Base-by-base conservation (phyloP, 1,139 yeast genomes). In the Debaryomyces coudertii region DNA sequence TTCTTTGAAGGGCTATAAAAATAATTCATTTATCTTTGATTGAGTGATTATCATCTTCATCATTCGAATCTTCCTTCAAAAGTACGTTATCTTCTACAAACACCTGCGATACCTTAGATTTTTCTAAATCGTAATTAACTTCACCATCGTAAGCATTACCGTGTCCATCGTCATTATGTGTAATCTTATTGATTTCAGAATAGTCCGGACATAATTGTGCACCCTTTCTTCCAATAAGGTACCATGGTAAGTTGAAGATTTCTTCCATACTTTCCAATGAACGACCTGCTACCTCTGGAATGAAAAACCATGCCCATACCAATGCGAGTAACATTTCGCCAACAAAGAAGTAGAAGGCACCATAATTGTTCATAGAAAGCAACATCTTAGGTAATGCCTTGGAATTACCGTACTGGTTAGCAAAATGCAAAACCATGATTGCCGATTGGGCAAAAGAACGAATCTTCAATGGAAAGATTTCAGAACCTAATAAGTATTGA, bases 361-460 rank as follows among this genome's bases (percentile, higher is more conserved):
- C 86, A 56, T 66, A 75, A 25, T 73, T 69, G 42, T 73, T 56
- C 76, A 81, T 62, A 1, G 73, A 62, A 33, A 78, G 46, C 53
- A 81, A 61, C 80, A 82, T 74, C 42, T 68, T 63, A 7, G 86
- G 85, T 40, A 79, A 56, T 0, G 85, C 85, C 58, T 77, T 80
- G 16, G 84, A 76, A 60, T 79, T 80, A 54, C 83, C 84, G 55
- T 76, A 82, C 60, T 82, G 86, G 62, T 78, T 79, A 28, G 76
- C 77, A 54, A 78, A 82, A 60, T 82, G 87, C 57, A 80, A 69
- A 4, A 73, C 74, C 87, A 82, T 82, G 47, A 78, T 72, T 34
- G 76, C 51, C 1, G 83, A 73, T 48, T 77, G 80, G 23, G 84
- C 85, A 53, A 78, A 65, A 8, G 78, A 73, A 56, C 87, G 69